These are phyloP conservation scores for Allium cepa DNA, from an alignment of 106 monocot species.

Conservation along the genomic window DNA sequence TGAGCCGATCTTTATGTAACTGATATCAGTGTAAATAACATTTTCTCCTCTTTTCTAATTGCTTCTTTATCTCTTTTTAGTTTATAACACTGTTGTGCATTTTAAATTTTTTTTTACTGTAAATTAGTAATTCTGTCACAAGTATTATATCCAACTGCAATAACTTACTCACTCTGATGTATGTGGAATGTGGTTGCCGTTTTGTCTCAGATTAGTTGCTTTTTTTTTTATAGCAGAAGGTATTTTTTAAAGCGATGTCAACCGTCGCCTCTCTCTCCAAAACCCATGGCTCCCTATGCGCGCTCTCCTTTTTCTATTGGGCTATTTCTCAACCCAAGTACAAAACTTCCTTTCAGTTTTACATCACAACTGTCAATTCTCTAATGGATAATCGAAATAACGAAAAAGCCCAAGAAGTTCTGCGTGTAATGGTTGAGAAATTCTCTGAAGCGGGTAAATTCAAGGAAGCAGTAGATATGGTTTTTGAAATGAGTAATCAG, in stretches of 20 bases:
- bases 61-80: too few species aligned
- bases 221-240: too few species aligned
- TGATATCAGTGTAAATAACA: too few species aligned
- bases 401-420: conserved; percentile 75
- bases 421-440: conserved; percentile 59
- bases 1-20: too few species aligned
- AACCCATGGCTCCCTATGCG: conserved; percentile 65
- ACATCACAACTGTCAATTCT: conserved; percentile 42
- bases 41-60: too few species aligned
- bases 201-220: too few species aligned
- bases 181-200: too few species aligned
- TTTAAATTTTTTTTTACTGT: too few species aligned
- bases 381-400: conserved; percentile 46
- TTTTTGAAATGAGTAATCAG: conserved; percentile 85
- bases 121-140: too few species aligned
- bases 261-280: conserved; percentile 40
- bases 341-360: conserved; percentile 55
- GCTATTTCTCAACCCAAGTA: conserved; percentile 28
- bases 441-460: conserved; percentile 62
- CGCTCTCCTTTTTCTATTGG: conserved; percentile 74
- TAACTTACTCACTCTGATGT: too few species aligned
- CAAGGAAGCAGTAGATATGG: conserved; percentile 75
- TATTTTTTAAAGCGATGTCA: conserved; percentile 25
- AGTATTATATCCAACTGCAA: too few species aligned
- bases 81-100: too few species aligned